Percentiles rank a stretch among this genome's conserved stretches.
Conservation (phyloP, 106 monocot species). For the Allium cepa region DNA sequence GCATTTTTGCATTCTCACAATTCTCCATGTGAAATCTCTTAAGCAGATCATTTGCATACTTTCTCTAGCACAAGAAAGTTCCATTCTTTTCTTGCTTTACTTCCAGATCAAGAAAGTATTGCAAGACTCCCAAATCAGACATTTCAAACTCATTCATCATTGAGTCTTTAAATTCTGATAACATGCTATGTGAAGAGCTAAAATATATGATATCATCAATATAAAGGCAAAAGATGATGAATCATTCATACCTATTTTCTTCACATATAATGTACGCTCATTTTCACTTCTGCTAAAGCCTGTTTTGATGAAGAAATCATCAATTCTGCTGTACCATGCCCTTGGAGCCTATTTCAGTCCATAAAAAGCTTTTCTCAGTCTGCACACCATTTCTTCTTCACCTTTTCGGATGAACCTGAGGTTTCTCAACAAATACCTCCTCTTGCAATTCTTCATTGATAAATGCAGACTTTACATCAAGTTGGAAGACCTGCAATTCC, state of each 20-base stretch:
- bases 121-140: no score
- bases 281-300: conserved; percentile 1
- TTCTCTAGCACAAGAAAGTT: no score
- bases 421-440: conserved; percentile 1
- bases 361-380: background rate
- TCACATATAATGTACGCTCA: background rate
- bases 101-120: no score
- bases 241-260: background rate
- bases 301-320: background rate
- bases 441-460: background rate
- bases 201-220: background rate
- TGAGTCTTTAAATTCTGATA: background rate
- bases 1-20: no score
- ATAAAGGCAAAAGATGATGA: background rate
- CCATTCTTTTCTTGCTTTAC: no score
- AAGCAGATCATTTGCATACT: no score
- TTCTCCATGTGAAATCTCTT: no score
- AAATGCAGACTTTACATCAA: conserved; percentile 5
- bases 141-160: background rate
- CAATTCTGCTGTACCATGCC: background rate
- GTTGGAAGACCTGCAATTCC: background rate
- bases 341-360: conserved; percentile 2
- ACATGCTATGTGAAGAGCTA: no score
- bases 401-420: background rate
- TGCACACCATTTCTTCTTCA: background rate